phyloP scores from a whole-genome alignment of 768 basidiomycete genomes.

The Ramaria sp. region DNA sequence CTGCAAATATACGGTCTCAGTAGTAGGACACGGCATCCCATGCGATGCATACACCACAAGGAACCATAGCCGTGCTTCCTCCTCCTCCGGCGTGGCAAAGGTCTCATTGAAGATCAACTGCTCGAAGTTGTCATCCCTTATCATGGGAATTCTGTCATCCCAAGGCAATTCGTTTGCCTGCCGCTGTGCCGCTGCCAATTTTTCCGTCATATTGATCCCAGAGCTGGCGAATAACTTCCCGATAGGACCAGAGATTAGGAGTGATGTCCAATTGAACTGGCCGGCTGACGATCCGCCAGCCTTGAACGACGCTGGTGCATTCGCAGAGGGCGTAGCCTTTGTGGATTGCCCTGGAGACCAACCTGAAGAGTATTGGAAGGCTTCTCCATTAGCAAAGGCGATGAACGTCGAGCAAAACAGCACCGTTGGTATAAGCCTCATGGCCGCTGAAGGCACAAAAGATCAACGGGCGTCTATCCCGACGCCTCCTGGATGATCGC shows the following conservation, averaged over 20 bases:
- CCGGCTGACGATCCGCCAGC: conserved; percentile 14
- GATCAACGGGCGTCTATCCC: background rate
- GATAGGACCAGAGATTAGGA: conserved; percentile 45
- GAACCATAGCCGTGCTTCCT: conserved; percentile 64
- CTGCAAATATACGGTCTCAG: conserved; percentile 22
- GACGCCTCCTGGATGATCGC: background rate
- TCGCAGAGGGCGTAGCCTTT: conserved; percentile 1
- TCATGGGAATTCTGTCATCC: conserved; percentile 65
- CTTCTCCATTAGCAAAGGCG: background rate
- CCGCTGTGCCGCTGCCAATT: conserved; percentile 23
- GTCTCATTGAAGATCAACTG: conserved; percentile 63
- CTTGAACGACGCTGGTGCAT: conserved; percentile 11
- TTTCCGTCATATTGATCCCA: conserved; percentile 67
- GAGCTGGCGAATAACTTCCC: conserved; percentile 40
- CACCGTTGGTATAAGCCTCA: background rate
- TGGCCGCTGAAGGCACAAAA: background rate
- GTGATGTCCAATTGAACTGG: conserved; percentile 18
- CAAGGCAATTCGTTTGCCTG: conserved; percentile 32
- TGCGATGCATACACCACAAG: conserved; percentile 52
- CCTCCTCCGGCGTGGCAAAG: conserved; percentile 47
- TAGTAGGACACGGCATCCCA: background rate
- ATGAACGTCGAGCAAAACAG: background rate
- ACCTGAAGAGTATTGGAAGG: conserved; percentile 3
- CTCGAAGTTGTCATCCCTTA: conserved; percentile 75
- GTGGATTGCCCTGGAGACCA: conserved; percentile 5